Base-by-base conservation (phyloP, 2,329 filamentous ascomycete species). In the Diaporthe citri region DNA sequence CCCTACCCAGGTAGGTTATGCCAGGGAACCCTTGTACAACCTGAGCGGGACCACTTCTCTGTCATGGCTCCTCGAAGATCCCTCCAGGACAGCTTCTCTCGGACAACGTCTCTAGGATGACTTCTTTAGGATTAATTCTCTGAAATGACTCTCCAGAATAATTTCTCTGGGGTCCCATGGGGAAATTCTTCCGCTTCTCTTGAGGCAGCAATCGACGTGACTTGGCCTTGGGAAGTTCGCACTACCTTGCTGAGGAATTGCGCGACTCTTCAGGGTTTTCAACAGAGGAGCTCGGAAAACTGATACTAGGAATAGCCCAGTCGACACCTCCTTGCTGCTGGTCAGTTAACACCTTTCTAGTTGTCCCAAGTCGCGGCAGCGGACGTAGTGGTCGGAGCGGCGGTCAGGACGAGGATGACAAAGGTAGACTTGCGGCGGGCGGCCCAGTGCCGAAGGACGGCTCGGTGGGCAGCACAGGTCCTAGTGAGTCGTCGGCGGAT, bases 1-100 rank as follows among this genome's bases (percentile, higher is more conserved):
- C 52, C 10, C 36, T 22, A 4, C 36, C 3, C 13, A 1, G 36
- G 2, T 46, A 31, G 4, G 15, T 43, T 46, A 48, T 9, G 20
- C 2, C 59, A 64, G 59, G 59, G 59, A 31, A 46, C 41, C 59
- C 59, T 46, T 64, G 59, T 22, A 28, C 39, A 59, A 59, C 56
- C 13, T 25, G 8, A 0, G 22, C 2, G 10, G 36, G 5, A 25
- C 48, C 51, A 55, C 34, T 6, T 25, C 1, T n/a, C 12, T 48
- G 22, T 17, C n/a, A 41, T 0, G 22, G 5, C 22, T n/a, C 17
- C 5, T 39, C 20, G 20, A 39, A 15, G 22, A 39, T 22, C 31
- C 34, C 34, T 39, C 12, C 12, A 25, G 0, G 22, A 39, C 20
- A 25, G n/a, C 12, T 41, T 59, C 34, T 15, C 1, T 52, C 9